A percentile compares a stretch with the other conserved stretches of the same genome.
Conservation (phyloP, 2,329 filamentous ascomycete genomes). For the Colletotrichum limetticola region DNA sequence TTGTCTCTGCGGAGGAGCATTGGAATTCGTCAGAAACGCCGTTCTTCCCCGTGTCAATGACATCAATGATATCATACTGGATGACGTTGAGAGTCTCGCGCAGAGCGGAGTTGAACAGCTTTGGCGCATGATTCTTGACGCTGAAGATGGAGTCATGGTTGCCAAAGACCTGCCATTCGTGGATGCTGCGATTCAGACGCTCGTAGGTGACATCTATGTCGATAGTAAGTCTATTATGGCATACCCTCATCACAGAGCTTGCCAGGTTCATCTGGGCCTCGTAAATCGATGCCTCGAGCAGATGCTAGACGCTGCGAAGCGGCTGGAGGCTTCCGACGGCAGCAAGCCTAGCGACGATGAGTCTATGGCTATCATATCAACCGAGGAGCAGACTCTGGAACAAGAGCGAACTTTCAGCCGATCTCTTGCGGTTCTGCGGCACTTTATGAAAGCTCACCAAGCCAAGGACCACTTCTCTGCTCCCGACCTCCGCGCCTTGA, state of each 20-base stretch:
- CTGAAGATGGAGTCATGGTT: constrained; percentile 68
- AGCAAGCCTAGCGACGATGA: constrained; percentile 57
- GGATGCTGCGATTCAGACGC: constrained; percentile 72
- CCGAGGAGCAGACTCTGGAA: constrained; percentile 58
- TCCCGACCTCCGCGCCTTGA: constrained; percentile 65
- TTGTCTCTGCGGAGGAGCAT: constrained; percentile 69
- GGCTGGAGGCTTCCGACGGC: constrained; percentile 61
- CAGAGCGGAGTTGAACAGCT: constrained; percentile 74
- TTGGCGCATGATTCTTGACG: constrained; percentile 84
- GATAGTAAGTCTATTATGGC: constrained; percentile 62
- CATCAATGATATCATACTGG: constrained; percentile 55
- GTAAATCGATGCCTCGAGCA: constrained; percentile 80
- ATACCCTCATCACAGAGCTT: constrained; percentile 61
- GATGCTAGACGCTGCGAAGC: constrained; percentile 70
- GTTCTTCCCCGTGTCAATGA: constrained; percentile 60
- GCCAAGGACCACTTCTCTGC: constrained; percentile 68
- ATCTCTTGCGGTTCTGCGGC: constrained; percentile 74
- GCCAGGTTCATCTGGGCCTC: constrained; percentile 73
- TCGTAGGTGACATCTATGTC: constrained; percentile 79
- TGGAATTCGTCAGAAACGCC: constrained; percentile 70
- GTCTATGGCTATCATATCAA: constrained; percentile 61
- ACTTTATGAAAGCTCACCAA: constrained; percentile 74
- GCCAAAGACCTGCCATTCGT: constrained; percentile 51
- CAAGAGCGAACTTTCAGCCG: constrained; percentile 74
- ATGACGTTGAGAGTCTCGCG: constrained; percentile 62